Percentiles rank a stretch among this genome's conserved stretches.
These are phyloP conservation scores for Daedaleopsis sinensis DNA, from an alignment of 768 basidiomycete species.

Conservation along the genomic window DNA sequence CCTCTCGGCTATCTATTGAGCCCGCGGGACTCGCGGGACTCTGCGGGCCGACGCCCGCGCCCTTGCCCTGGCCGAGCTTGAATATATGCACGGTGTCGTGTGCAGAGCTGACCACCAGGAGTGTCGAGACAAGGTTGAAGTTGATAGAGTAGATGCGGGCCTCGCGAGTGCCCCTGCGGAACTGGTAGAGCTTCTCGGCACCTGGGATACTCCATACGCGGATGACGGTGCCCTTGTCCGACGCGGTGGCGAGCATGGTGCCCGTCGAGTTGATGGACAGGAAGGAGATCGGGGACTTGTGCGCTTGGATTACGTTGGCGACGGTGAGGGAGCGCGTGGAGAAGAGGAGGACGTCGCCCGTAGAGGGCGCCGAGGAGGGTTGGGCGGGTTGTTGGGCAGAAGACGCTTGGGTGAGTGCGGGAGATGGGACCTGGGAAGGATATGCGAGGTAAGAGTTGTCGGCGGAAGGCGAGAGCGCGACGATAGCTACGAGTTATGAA, in stretches of 20 bases:
- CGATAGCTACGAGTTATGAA: conserved; percentile 67
- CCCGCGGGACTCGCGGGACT: conserved; percentile 61
- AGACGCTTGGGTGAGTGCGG: conserved; percentile 52
- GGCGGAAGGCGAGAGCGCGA: conserved; percentile 90
- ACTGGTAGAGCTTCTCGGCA: conserved; percentile 94
- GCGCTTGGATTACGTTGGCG: conserved; percentile 95
- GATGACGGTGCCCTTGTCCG: conserved; percentile 96
- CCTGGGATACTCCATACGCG: conserved; percentile 91
- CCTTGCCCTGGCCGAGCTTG: conserved; percentile 62
- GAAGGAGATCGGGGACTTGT: conserved; percentile 90
- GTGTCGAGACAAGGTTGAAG: conserved; percentile 81
- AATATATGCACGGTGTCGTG: conserved; percentile 98
- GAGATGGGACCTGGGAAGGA: conserved; percentile 90
- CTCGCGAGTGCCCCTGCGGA: conserved; percentile 87
- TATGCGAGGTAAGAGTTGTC: conserved; percentile 96
- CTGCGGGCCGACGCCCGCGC: conserved; percentile 24
- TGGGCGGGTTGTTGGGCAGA: conserved; percentile 39
- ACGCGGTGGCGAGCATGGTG: conserved; percentile 89
- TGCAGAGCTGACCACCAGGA: conserved; percentile 90
- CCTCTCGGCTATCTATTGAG: conserved; percentile 65
- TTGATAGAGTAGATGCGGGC: conserved; percentile 82
- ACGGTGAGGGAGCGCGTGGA: conserved; percentile 90
- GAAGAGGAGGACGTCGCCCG: conserved; percentile 93
- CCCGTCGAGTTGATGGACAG: conserved; percentile 86
- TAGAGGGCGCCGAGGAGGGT: conserved; percentile 40